These are phyloP conservation scores for Cordyceps fumosorosea DNA, from an alignment of 2,329 filamentous ascomycete genomes.

Conservation along the genomic window DNA sequence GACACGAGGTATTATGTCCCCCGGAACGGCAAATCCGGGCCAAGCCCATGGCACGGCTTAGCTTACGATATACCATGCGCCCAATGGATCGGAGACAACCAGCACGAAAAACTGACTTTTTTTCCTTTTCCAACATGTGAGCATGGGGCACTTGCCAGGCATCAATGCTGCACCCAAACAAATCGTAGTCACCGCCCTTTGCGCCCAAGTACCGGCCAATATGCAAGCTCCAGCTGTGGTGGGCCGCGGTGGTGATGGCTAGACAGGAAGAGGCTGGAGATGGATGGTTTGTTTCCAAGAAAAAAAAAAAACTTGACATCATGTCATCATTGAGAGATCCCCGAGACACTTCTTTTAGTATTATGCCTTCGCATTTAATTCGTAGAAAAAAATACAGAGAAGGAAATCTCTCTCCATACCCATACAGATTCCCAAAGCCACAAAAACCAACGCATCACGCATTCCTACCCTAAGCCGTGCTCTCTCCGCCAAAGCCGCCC, in stretches of 20 bases:
- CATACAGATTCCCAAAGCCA: no score
- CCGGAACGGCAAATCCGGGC: constrained; percentile 1
- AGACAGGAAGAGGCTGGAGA: not conserved
- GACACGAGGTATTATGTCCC: not conserved
- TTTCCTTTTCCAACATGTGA: not conserved
- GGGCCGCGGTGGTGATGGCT: not conserved
- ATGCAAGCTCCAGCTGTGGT: not conserved
- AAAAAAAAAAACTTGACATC: no score
- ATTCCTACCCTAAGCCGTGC: not conserved
- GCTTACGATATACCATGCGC: constrained; percentile 7
- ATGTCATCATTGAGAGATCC: no score
- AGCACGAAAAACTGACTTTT: not conserved
- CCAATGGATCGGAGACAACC: constrained; percentile 3
- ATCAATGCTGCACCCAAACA: not conserved
- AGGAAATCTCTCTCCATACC: no score
- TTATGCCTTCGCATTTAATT: no score
- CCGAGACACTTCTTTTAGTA: no score
- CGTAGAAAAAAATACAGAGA: no score
- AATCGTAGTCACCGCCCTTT: constrained; percentile 6
- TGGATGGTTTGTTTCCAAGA: no score
- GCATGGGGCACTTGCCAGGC: constrained; percentile 3
- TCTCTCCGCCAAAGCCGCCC: not conserved
- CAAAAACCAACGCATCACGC: not conserved
- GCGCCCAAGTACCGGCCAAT: constrained; percentile 4
- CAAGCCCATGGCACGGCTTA: not conserved